phyloP scores from a whole-genome alignment of 2,329 filamentous ascomycete genomes.

The Fonsecaea pugnacius region DNA sequence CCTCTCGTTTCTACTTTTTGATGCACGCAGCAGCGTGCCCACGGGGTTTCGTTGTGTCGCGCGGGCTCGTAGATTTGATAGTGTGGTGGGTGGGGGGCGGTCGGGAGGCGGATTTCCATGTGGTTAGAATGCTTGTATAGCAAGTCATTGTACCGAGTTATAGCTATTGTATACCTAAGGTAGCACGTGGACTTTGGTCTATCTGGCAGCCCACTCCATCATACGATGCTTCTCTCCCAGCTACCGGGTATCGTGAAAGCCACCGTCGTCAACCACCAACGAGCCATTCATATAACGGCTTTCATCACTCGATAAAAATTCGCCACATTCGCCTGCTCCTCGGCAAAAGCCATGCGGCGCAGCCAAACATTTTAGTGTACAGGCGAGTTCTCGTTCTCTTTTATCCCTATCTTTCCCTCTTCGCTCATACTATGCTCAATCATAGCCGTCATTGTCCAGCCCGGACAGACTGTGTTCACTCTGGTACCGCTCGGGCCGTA shows the following conservation, averaged over 20 bases:
- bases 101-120: too few species aligned
- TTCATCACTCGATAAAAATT: constrained; percentile 32
- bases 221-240: neutral
- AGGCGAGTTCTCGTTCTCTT: constrained; percentile 25
- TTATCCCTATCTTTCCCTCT: constrained; percentile 27
- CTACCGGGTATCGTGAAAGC: constrained; percentile 28
- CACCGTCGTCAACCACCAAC: constrained; percentile 28
- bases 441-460: constrained; percentile 31
- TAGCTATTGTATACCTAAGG: too few species aligned
- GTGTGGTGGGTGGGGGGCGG: too few species aligned
- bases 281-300: constrained; percentile 32
- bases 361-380: constrained; percentile 23
- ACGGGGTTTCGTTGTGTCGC: too few species aligned
- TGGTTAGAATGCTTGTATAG: too few species aligned
- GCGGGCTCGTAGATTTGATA: too few species aligned
- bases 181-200: too few species aligned
- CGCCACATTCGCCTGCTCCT: constrained; percentile 31
- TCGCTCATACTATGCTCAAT: constrained; percentile 26
- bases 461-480: constrained; percentile 33
- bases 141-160: too few species aligned
- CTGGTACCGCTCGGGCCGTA: constrained; percentile 28
- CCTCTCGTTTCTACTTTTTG: too few species aligned
- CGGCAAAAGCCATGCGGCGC: constrained; percentile 28
- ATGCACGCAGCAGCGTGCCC: too few species aligned
- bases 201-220: too few species aligned